phyloP scores from a whole-genome alignment of 495 filamentous ascomycete genomes.

The Daldinia decipiens region DNA sequence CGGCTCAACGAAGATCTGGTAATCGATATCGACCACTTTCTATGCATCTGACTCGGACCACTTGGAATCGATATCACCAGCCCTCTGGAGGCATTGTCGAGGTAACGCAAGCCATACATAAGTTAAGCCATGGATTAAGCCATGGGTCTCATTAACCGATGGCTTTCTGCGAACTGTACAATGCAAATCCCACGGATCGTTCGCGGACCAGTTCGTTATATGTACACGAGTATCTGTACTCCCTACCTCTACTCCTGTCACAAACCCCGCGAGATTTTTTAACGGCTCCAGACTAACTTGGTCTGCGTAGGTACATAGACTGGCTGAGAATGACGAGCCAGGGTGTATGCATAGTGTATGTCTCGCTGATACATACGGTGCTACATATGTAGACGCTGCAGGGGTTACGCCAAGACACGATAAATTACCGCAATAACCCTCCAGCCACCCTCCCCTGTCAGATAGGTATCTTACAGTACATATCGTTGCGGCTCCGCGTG shows the following conservation, averaged over 20 bases:
- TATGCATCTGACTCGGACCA: slow-evolving; percentile 8
- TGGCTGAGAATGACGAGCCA: slow-evolving; percentile 1
- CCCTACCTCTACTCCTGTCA: neutral
- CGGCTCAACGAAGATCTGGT: slow-evolving; percentile 1
- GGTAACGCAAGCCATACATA: slow-evolving; percentile 1
- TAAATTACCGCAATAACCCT: slow-evolving; percentile 37
- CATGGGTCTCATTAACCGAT: neutral
- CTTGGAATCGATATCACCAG: slow-evolving; percentile 10
- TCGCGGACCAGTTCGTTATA: slow-evolving; percentile 20
- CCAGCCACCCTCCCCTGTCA: slow-evolving; percentile 29
- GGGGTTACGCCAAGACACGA: slow-evolving; percentile 22
- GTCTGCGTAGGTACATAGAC: neutral
- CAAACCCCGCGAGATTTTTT: slow-evolving; percentile 5
- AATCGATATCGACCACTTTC: neutral
- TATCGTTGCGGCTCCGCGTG: slow-evolving; percentile 39
- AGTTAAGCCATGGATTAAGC: neutral
- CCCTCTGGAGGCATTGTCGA: neutral
- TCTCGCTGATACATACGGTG: slow-evolving; percentile 16
- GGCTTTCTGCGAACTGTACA: neutral
- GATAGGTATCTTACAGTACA: slow-evolving; percentile 13
- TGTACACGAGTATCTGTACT: slow-evolving; percentile 10
- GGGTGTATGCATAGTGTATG: slow-evolving; percentile 21
- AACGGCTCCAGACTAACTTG: slow-evolving; percentile 3
- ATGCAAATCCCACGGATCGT: slow-evolving; percentile 16
- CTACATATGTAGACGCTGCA: slow-evolving; percentile 25